Evolutionary conservation across 768 basidiomycete species (phyloP), one percentile per base, ranked within the genome.

Genomic region (Cantharellus anzutake): DNA sequence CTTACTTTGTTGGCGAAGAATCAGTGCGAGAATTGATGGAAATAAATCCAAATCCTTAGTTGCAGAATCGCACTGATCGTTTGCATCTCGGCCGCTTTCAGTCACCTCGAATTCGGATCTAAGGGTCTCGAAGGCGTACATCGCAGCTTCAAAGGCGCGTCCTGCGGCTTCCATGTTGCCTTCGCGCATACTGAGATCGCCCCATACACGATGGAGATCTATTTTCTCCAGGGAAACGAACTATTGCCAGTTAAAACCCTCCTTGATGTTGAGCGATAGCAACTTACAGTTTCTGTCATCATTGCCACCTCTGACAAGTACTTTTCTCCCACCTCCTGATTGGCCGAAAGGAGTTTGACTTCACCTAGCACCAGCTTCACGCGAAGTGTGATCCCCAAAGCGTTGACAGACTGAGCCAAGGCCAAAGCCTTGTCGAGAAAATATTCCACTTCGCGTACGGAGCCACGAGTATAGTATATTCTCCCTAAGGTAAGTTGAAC

Each of bases 391-490:
- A 86, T 71, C 0, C 80, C 75, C 14, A 83, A 80, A 0, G 83
- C 78, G 61, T 81, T 82, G 5, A 90, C 68, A 3, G 83, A 74
- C 53, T 75, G 72, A 0, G 89, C 86, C 0, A 97, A 72, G 20
- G 82, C 80, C n/a, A 76, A 72, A 0, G 85, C 86, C 66, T 90
- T 84, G 44, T 83, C 75, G 0, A 83, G 75, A 67, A 91, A 94
- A 65, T 85, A 92, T 62, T 88, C 82, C 2, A 88, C 82, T 65
- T 93, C 90, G 29, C 84, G 79, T 2, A 82, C 78, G 3, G 91
- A 89, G 0, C 94, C 94, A 16, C 89, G 79, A 0, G 71, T 68
- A 20, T 81, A 73, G 64, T 91, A 88, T 0, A 78, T 74, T 4
- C 80, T 75, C 0, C 78, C 73, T 4, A 94, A 72, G 2, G 79